Conservation (phyloP, 441 rosid genomes). For the Corymbia calophylla region DNA sequence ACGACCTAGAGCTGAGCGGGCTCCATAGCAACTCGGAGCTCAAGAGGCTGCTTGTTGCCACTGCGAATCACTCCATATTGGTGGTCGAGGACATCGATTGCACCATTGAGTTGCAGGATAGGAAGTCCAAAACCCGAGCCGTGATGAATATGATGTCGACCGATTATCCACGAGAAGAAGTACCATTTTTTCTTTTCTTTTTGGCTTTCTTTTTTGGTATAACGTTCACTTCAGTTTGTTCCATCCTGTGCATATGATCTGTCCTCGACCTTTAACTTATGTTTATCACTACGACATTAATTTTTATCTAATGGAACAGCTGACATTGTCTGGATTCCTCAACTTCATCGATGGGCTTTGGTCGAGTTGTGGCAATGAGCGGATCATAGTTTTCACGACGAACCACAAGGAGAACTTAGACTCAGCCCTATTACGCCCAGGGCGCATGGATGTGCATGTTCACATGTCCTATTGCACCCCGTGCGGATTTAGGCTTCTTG, state of each 20-base stretch:
- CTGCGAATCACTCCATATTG: no score
- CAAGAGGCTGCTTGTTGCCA: no score
- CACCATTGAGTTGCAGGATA: no score
- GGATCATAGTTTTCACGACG: no score
- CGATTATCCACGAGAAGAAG: no score
- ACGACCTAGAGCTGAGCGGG: no score
- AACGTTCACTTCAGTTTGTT: not conserved
- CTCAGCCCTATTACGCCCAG: accelerated
- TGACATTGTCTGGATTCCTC: not conserved
- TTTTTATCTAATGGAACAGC: accelerated
- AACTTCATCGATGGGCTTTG: not conserved
- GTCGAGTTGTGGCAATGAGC: not conserved
- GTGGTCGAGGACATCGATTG: no score
- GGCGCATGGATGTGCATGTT: accelerated
- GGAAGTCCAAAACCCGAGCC: no score
- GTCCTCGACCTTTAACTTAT: not conserved
- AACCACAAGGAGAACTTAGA: not conserved
- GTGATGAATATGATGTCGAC: no score
- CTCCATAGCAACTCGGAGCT: no score
- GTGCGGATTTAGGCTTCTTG: accelerated
- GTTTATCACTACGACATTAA: not conserved
- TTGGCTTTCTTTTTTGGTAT: not conserved
- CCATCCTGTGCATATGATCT: not conserved
- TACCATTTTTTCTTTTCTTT: no score
- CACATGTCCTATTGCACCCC: not conserved